Base-by-base conservation (phyloP, 208 protist genomes). In the Trypanosoma scelopori region DNA sequence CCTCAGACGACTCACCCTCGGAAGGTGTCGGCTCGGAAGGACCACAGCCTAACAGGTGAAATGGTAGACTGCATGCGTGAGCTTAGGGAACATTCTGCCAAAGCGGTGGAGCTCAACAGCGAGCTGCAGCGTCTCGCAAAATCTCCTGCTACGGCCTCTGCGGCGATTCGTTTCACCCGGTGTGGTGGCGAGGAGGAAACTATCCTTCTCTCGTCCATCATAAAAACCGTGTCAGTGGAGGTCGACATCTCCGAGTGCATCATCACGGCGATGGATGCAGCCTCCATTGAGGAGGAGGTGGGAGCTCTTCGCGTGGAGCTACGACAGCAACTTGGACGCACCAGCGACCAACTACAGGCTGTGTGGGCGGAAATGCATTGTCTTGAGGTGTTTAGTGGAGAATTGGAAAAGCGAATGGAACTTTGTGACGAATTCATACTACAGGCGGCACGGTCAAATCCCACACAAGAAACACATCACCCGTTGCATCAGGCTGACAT, bases 141-240 rank as follows among this genome's bases (percentile, higher is more conserved):
- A 15, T 51, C 22, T 46, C 23, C 48, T 18, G 11, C 3, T 23
- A 25, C 1, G 42, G 7, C 7, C 23, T 45, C 63, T 13, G 46
- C 18, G 12, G 43, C 37, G 42, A 51, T 52, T 20, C 30, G 22
- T 32, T 72, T 65, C 41, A 64, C 23, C 3, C 55, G 42, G 4
- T 9, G n/a, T 28, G 9, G 27, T 42, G 37, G 28, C 20, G 18
- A 50, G 18, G 53, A 61, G 35, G 66, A 65, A 27, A 59, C 16
- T 12, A 41, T 72, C 35, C 50, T 72, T 52, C 20, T 27, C 9
- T 64, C 57, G 4, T 72, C 66, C 30, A 16, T 72, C 18, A 59
- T 72, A 27, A 57, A 49, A 30, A n/a, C 42, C 46, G 1, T 72
- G 3, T 20, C 55, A 9, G 66, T 72, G 18, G 57, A 72, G 1